These are phyloP conservation scores for Vitis hybrid DNA, from an alignment of 177 flowering plant genomes.

Conservation along the genomic window DNA sequence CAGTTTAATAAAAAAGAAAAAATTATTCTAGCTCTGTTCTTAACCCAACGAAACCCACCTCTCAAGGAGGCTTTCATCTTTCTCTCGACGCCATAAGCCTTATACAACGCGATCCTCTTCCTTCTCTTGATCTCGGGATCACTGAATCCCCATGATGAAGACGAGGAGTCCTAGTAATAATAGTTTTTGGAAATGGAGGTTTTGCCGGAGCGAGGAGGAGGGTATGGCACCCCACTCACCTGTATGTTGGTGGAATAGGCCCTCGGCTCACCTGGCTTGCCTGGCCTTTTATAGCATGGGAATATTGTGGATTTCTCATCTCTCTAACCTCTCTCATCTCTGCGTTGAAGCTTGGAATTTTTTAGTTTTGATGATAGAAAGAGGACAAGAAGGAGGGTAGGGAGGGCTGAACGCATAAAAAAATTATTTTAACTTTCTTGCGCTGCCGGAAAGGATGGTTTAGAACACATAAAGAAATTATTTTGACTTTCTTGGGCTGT, in stretches of 20 bases:
- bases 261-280: too few relatives aligned
- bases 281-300: neutral
- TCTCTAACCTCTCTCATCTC: neutral
- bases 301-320: neutral
- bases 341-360: neutral
- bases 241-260: too few relatives aligned
- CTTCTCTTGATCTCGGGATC: slow-evolving; percentile 44
- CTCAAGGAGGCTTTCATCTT: slow-evolving; percentile 38
- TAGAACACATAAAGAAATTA: too few relatives aligned
- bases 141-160: slow-evolving; percentile 20
- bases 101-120: slow-evolving; percentile 40
- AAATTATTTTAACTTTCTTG: too few relatives aligned
- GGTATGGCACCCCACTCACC: too few relatives aligned
- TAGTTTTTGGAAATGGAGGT: neutral
- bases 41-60: slow-evolving; percentile 51
- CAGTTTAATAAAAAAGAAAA: too few relatives aligned
- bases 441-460: too few relatives aligned
- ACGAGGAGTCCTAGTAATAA: neutral
- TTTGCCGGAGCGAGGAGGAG: neutral
- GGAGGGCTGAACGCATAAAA: too few relatives aligned
- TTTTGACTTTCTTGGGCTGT: too few relatives aligned
- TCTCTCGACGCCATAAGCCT: slow-evolving; percentile 46
- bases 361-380: too few relatives aligned
- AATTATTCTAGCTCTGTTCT: slow-evolving; percentile 7
- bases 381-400: too few relatives aligned